Evolutionary conservation across 768 basidiomycete genomes (phyloP).

Genomic region (Naematelia encephala): DNA sequence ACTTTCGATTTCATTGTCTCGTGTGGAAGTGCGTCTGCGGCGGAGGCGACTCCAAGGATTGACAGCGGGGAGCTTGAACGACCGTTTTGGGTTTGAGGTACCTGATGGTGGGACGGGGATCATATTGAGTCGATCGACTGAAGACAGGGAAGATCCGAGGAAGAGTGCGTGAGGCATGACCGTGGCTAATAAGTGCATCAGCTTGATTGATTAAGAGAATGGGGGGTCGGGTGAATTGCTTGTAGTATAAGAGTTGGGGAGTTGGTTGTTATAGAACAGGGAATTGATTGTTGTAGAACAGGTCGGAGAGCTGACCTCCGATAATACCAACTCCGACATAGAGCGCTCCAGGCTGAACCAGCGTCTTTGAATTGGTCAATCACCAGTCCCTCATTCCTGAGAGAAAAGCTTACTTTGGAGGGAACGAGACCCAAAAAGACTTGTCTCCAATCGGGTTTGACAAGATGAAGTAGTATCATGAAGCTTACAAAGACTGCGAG

Average conservation of each 20-base stretch:
- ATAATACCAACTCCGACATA: constrained; percentile 49
- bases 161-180: constrained; percentile 94
- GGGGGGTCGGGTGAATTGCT: too few relatives aligned
- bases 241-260: too few relatives aligned
- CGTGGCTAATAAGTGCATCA: constrained; percentile 56
- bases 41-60: background rate
- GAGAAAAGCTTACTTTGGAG: constrained; percentile 55
- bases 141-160: constrained; percentile 79
- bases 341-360: constrained; percentile 50
- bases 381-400: too few relatives aligned
- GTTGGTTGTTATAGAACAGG: too few relatives aligned
- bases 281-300: constrained; percentile 2
- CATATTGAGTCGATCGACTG: constrained; percentile 66
- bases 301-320: constrained; percentile 29
- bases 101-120: constrained; percentile 29
- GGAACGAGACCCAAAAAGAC: constrained; percentile 76
- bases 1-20: background rate
- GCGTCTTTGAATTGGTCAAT: constrained; percentile 15
- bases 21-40: constrained; percentile 5
- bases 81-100: background rate
- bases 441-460: constrained; percentile 66
- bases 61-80: constrained; percentile 14
- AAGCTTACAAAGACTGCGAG: constrained; percentile 74
- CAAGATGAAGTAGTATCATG: constrained; percentile 67
- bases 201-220: background rate